These are phyloP conservation scores for Globisporangium spiculum DNA, from an alignment of 352 stramenopile genomes.

Conservation along the genomic window DNA sequence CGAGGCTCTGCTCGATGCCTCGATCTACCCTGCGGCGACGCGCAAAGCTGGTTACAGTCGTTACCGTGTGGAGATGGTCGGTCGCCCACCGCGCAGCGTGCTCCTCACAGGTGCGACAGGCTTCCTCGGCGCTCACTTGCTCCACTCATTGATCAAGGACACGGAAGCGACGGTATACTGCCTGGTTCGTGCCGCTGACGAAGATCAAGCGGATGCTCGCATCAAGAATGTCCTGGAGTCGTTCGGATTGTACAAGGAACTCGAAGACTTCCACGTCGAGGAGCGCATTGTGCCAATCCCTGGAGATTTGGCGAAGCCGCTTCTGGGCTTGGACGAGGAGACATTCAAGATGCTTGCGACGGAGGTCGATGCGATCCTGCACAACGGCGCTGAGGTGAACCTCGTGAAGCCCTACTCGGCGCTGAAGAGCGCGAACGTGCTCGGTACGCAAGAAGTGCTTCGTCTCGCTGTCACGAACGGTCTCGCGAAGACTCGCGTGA, in stretches of 20 bases:
- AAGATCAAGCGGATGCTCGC: conserved; percentile 46
- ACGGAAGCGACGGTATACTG: conserved; percentile 79
- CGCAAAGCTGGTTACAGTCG: conserved; percentile 75
- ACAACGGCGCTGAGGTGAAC: conserved; percentile 92
- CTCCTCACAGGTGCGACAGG: conserved; percentile 91
- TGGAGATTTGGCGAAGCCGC: conserved; percentile 78
- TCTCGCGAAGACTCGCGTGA: conserved; percentile 73
- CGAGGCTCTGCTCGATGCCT: conserved; percentile 61
- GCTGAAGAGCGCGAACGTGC: conserved; percentile 87
- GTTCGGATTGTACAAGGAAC: conserved; percentile 49
- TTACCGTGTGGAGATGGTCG: conserved; percentile 76
- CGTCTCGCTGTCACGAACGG: conserved; percentile 83
- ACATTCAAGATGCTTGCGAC: conserved; percentile 86
- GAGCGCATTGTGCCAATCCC: conserved; percentile 59
- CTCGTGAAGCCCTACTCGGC: conserved; percentile 89
- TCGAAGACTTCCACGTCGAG: conserved; percentile 61
- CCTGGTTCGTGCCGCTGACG: conserved; percentile 64
- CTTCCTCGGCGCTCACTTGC: conserved; percentile 86
- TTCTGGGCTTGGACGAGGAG: conserved; percentile 76
- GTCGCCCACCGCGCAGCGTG: conserved; percentile 65
- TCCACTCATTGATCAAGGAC: conserved; percentile 76
- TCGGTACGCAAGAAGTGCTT: conserved; percentile 88
- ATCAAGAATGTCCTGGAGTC: conserved; percentile 55
- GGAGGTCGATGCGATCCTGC: conserved; percentile 89
- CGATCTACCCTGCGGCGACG: conserved; percentile 71